Conservation (phyloP, 192 early-diverging fungal genomes). For the Rhizophagus prolifer region DNA sequence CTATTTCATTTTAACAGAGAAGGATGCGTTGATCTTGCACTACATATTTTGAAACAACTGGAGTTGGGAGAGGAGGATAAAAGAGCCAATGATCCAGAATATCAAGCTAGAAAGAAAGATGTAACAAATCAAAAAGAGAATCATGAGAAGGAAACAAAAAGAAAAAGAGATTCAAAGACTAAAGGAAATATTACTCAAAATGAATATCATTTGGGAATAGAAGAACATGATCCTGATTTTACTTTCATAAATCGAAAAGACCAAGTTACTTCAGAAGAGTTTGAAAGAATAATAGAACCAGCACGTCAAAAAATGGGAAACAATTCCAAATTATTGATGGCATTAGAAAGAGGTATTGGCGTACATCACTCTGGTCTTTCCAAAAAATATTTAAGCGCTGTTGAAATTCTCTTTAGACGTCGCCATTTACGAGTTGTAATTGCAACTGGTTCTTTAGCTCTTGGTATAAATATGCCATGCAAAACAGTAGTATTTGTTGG, state of each 20-base stretch:
- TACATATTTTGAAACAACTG: slow-evolving; percentile 27
- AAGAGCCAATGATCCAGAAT: slow-evolving; percentile 32
- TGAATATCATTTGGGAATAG: not conserved
- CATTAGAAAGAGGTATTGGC: slow-evolving; percentile 42
- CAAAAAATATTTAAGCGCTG: slow-evolving; percentile 33
- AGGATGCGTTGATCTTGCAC: slow-evolving; percentile 32
- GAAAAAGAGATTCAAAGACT: not conserved
- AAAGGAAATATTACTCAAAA: slow-evolving; percentile 7
- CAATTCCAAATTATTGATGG: slow-evolving; percentile 17
- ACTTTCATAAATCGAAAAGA: slow-evolving; percentile 30
- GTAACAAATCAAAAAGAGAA: slow-evolving; percentile 30
- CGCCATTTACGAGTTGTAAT: slow-evolving; percentile 39
- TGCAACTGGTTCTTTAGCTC: slow-evolving; percentile 38
- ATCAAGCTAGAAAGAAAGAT: slow-evolving; percentile 30
- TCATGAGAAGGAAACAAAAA: slow-evolving; percentile 17
- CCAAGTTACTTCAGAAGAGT: slow-evolving; percentile 26
- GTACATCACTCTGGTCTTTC: slow-evolving; percentile 46
- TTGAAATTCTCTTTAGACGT: slow-evolving; percentile 43
- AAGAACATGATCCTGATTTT: slow-evolving; percentile 32
- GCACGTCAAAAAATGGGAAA: slow-evolving; percentile 25
- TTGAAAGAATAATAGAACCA: slow-evolving; percentile 1
- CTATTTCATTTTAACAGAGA: slow-evolving; percentile 44
- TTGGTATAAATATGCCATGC: slow-evolving; percentile 50
- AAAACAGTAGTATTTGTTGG: slow-evolving; percentile 42
- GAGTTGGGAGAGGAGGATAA: slow-evolving; percentile 27